Conservation (phyloP, 2,329 filamentous ascomycete genomes). For the Cercospora brassicicola region DNA sequence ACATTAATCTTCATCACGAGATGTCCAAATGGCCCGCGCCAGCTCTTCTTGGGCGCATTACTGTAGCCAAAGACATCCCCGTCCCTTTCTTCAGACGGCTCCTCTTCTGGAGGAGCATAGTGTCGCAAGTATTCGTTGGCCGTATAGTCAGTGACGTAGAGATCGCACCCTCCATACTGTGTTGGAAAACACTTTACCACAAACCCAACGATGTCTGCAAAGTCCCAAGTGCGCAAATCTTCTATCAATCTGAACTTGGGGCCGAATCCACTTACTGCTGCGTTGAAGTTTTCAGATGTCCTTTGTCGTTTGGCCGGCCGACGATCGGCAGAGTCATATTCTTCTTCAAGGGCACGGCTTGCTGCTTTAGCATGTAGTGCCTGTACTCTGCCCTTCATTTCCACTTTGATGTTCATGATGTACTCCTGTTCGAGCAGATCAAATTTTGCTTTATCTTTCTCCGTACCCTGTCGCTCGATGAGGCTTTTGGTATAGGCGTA, state of each 20-base stretch:
- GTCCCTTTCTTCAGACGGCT: constrained; percentile 28
- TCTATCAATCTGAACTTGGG: constrained; percentile 65
- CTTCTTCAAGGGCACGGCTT: not conserved
- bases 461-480: constrained; percentile 24
- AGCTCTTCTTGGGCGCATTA: constrained; percentile 47
- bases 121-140: constrained; percentile 64
- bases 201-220: constrained; percentile 70
- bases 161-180: constrained; percentile 48
- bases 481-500: constrained; percentile 32
- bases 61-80: constrained; percentile 37
- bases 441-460: constrained; percentile 22
- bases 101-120: constrained; percentile 47
- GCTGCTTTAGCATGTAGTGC: not conserved
- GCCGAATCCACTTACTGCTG: constrained; percentile 13
- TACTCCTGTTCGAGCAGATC: constrained; percentile 38
- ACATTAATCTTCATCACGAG: constrained; percentile 69
- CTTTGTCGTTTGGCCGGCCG: constrained; percentile 19
- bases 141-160: constrained; percentile 85
- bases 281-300: constrained; percentile 10
- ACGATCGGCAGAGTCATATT: not conserved
- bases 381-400: constrained; percentile 15
- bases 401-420: constrained; percentile 35
- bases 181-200: constrained; percentile 60
- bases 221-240: constrained; percentile 58
- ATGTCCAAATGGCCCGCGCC: constrained; percentile 74